Base-by-base conservation (phyloP, 345 rosid species). In the Nasturtium officinale region DNA sequence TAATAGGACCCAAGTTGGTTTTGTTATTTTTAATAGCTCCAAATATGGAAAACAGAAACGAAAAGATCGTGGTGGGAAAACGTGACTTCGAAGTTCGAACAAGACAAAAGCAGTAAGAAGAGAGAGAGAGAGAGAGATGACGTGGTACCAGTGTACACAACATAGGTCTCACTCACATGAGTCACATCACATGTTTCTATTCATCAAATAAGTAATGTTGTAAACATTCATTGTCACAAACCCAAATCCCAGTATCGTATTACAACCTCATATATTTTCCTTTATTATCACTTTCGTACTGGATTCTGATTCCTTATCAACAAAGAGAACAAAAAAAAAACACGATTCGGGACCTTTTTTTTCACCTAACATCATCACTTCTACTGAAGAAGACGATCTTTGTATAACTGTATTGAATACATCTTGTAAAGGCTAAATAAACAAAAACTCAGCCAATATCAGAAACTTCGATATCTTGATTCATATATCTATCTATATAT, bases 131-230 rank as follows among this genome's bases (percentile, higher is more conserved):
- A 28, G 40, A 60, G 69, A 67, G 69, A 68, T 37, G 73, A 48
- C 78, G 61, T 68, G 64, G 74, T 61, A 76, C 65, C 29, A 75
- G 62, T 56, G 78, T 59, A 67, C 65, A 75, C 35, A 52, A 53
- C 51, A 12, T 40, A 16, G 47, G 73, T 59, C 58, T 53, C 74
- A 61, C 15, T 75, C 69, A 23, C 33, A 67, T 53, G 69, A 61
- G 10, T 75, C 69, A 23, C 33, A 67, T 67, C 78, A 75, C 73
- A 67, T 67, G 63, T 68, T 61, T 56, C 40, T 61, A 35, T 40
- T 59, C 78, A 38, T 59, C 50, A 20, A 50, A 50, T 59, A 9
- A 54, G 23, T 63, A 9, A 52, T 62, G 40, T 73, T 12, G 3
- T 48, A 45, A 64, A 32, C 71, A 64, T 54, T 17, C 48, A 54